Conservation (phyloP, 768 basidiomycete genomes). For the Mycena kentingensis region DNA sequence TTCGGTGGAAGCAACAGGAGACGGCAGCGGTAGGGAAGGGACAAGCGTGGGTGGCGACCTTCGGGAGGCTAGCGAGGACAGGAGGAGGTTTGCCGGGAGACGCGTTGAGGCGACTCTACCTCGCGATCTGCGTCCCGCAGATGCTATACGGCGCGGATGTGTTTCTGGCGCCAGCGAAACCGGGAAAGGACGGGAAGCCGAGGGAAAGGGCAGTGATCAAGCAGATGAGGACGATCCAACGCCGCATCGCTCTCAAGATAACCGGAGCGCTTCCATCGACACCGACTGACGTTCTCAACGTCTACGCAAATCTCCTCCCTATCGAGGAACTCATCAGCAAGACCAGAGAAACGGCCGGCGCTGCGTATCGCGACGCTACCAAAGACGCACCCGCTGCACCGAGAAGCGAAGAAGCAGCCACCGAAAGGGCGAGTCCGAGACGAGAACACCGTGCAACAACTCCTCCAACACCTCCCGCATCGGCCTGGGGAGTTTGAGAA, state of each 20-base stretch:
- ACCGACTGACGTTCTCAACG: constrained; percentile 10
- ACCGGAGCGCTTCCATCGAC: constrained; percentile 17
- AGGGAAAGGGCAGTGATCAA: neutral
- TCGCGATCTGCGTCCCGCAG: neutral
- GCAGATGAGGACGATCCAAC: constrained; percentile 17
- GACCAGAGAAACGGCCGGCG: neutral
- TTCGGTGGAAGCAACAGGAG: constrained; percentile 20
- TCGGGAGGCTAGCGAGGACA: constrained; percentile 6
- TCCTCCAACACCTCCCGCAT: neutral
- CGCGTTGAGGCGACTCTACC: constrained; percentile 18
- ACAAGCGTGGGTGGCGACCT: constrained; percentile 18
- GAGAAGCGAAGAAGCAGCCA: neutral
- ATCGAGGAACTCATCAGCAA: neutral
- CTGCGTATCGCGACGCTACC: neutral
- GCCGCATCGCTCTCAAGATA: constrained; percentile 7
- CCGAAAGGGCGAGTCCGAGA: neutral
- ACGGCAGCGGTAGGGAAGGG: constrained; percentile 24
- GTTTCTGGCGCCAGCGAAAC: neutral
- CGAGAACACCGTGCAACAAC: neutral
- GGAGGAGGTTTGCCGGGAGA: constrained; percentile 8
- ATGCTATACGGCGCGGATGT: constrained; percentile 6
- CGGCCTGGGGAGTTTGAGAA: neutral
- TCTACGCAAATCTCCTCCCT: constrained; percentile 4
- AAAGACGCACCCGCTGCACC: neutral
- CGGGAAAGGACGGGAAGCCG: neutral